Evolutionary conservation across 495 filamentous ascomycete species (phyloP).

Genomic region (Daldinia concentrica): DNA sequence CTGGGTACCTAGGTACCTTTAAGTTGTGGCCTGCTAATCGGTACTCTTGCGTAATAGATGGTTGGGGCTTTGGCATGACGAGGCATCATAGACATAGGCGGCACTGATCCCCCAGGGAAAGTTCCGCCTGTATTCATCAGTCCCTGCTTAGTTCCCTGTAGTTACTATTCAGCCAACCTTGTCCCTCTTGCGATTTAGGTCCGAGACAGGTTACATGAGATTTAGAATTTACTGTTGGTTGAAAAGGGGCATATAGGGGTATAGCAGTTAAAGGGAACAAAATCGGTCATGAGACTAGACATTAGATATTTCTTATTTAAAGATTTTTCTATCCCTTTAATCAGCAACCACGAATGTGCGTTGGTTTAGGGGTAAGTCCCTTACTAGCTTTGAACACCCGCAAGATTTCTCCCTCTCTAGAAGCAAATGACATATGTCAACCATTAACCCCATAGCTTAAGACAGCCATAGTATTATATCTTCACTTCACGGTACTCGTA

Average conservation of each 20-base stretch:
- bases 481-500: not conserved
- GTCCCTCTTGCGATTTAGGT: not conserved
- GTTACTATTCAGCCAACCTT: not conserved
- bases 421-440: not conserved
- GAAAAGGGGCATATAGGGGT: not conserved
- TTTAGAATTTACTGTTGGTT: not conserved
- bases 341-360: not conserved
- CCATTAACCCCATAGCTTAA: not conserved
- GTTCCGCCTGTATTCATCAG: not conserved
- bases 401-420: not conserved
- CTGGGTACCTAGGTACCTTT: too few relatives aligned
- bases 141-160: not conserved
- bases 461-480: not conserved
- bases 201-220: not conserved
- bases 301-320: not conserved
- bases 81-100: constrained; percentile 31
- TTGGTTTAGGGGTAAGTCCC: not conserved
- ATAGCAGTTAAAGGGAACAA: not conserved
- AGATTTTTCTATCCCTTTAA: not conserved
- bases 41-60: constrained; percentile 18
- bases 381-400: not conserved
- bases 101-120: not conserved
- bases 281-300: not conserved
- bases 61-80: constrained; percentile 37
- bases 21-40: not conserved